Evolutionary conservation across 495 filamentous ascomycete species (phyloP).

Genomic region (Penicillium samsonianum): DNA sequence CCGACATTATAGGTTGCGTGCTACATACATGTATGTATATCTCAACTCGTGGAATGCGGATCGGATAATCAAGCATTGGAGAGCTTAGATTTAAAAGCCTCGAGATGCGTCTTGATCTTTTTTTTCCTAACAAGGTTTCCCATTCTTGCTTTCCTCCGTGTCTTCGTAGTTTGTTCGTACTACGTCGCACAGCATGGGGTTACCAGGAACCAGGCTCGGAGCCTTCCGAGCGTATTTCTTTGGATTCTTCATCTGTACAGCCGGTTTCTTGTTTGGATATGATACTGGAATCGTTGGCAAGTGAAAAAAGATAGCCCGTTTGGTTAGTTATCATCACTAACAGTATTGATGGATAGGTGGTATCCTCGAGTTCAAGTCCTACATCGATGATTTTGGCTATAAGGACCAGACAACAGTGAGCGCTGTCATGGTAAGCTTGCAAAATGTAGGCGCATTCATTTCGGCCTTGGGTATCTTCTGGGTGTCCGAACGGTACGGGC

Average conservation of each 20-base stretch:
- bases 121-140: neutral
- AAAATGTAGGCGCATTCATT: constrained; percentile 35
- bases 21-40: constrained; percentile 3
- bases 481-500: constrained; percentile 43
- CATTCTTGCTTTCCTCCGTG: neutral
- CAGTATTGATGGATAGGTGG: constrained; percentile 16
- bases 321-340: neutral
- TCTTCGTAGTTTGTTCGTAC: neutral
- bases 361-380: constrained; percentile 28
- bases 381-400: constrained; percentile 28
- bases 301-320: neutral
- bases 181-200: constrained; percentile 17
- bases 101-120: neutral
- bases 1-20: constrained; percentile 25
- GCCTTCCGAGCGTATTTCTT: constrained; percentile 34
- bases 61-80: neutral
- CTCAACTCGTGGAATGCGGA: too few relatives aligned
- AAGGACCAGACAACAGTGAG: constrained; percentile 30
- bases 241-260: constrained; percentile 31
- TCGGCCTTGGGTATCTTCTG: constrained; percentile 43
- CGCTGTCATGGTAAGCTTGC: constrained; percentile 34
- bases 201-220: constrained; percentile 27
- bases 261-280: constrained; percentile 34
- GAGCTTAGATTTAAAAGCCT: constrained; percentile 6
- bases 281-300: constrained; percentile 33